A percentile compares a stretch with the other conserved stretches of the same genome.
phyloP scores from a whole-genome alignment of 805 yeast genomes.

The Phaffomyces thermotolerans region DNA sequence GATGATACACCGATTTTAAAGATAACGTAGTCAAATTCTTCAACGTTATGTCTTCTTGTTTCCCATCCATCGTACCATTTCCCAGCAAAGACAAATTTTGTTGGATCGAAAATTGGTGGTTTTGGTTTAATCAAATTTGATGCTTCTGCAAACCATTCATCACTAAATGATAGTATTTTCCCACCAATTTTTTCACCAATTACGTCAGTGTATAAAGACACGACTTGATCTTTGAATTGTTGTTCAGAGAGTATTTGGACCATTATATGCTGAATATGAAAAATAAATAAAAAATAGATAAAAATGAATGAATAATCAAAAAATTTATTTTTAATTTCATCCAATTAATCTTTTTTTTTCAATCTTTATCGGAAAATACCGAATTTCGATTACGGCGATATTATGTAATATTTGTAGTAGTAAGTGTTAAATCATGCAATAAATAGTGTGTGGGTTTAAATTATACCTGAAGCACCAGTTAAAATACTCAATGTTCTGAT shows the following conservation, averaged over 20 bases:
- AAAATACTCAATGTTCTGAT: not conserved
- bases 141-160: slow-evolving; percentile 96
- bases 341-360: not conserved
- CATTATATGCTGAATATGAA: not conserved
- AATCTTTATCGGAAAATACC: slow-evolving; percentile 3
- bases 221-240: slow-evolving; percentile 20
- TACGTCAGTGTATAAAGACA: slow-evolving; percentile 45
- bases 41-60: slow-evolving; percentile 86
- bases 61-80: slow-evolving; percentile 99
- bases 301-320: too few species aligned
- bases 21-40: slow-evolving; percentile 82
- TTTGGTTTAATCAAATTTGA: slow-evolving; percentile 75
- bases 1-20: slow-evolving; percentile 76
- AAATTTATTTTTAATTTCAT: too few species aligned
- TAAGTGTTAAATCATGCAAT: too few species aligned
- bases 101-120: slow-evolving; percentile 75
- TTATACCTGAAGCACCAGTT: not conserved
- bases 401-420: too few species aligned
- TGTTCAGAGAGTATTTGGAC: slow-evolving; percentile 11
- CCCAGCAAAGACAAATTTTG: slow-evolving; percentile 74
- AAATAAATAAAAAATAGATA: not conserved
- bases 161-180: slow-evolving; percentile 57
- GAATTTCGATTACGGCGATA: not conserved
- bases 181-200: slow-evolving; percentile 85
- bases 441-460: too few species aligned